A percentile compares a stretch with the other conserved stretches of the same genome.
phyloP scores from a whole-genome alignment of 2,329 filamentous ascomycete genomes.

The Ceratocystis variospora region DNA sequence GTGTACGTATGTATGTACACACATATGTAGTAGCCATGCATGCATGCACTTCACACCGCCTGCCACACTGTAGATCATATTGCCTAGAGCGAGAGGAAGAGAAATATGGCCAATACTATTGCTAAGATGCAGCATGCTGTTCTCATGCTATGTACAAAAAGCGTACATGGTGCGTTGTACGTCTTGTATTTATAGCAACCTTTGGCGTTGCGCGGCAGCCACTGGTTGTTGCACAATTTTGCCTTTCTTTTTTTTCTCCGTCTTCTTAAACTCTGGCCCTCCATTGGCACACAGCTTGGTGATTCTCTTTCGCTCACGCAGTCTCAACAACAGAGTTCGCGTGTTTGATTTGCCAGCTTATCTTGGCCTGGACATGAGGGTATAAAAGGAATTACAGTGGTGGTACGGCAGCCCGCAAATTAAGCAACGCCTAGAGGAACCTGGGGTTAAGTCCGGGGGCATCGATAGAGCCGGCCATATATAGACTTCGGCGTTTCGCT shows the following conservation, averaged over 20 bases:
- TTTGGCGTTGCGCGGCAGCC: not conserved
- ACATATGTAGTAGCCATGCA: not conserved
- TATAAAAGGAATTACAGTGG: no score
- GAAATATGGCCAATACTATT: not conserved
- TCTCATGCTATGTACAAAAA: not conserved
- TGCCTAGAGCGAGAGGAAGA: not conserved
- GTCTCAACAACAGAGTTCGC: not conserved
- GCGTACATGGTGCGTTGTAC: not conserved
- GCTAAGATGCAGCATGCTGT: not conserved
- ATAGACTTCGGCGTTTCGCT: not conserved
- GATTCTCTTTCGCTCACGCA: no score
- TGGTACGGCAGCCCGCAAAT: not conserved
- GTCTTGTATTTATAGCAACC: not conserved
- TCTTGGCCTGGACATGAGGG: no score
- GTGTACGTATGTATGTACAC: not conserved
- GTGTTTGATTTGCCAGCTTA: not conserved
- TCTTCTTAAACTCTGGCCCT: no score
- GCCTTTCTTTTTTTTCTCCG: not conserved
- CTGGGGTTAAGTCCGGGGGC: not conserved
- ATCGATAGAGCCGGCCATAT: not conserved
- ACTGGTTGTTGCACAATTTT: not conserved
- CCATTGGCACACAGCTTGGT: no score
- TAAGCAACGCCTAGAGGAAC: not conserved
- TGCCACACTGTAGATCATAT: not conserved
- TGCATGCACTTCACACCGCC: constrained; percentile 1